phyloP scores from a whole-genome alignment of 2,329 filamentous ascomycete genomes.

The Parasarocladium wereldwijsianum region DNA sequence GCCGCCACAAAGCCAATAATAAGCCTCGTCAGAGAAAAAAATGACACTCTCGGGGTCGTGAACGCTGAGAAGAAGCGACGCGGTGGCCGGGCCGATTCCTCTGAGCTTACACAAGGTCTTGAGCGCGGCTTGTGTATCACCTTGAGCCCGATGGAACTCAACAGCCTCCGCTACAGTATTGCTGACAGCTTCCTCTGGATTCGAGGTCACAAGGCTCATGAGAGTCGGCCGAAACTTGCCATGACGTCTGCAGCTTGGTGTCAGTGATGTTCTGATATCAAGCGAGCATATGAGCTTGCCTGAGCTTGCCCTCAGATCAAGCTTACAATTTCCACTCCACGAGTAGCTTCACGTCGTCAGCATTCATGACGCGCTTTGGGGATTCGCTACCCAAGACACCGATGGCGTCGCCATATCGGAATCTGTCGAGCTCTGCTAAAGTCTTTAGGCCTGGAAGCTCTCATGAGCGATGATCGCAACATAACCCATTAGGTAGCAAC shows the following conservation, averaged over 20 bases:
- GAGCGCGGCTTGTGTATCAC: conserved; percentile 30
- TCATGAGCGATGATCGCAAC: neutral
- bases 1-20: conserved; percentile 52
- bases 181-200: conserved; percentile 32
- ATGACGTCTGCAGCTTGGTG: conserved; percentile 29
- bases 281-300: neutral
- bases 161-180: conserved; percentile 38
- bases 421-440: conserved; percentile 42
- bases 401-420: conserved; percentile 41
- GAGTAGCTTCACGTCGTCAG: conserved; percentile 43
- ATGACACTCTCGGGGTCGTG: conserved; percentile 43
- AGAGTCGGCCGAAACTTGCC: conserved; percentile 48
- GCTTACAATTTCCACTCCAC: conserved; percentile 61
- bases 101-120: conserved; percentile 43
- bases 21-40: conserved; percentile 74
- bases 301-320: neutral
- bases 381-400: conserved; percentile 23
- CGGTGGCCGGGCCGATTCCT: conserved; percentile 68
- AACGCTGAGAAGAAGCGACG: conserved; percentile 56
- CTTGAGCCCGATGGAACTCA: conserved; percentile 22
- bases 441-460: conserved; percentile 25
- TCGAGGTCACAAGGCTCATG: conserved; percentile 46
- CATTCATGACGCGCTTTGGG: conserved; percentile 27
- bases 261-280: neutral
- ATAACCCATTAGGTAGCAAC: neutral